phyloP scores from a whole-genome alignment of 75 land plant genomes.

The Selaginella tamariscina region DNA sequence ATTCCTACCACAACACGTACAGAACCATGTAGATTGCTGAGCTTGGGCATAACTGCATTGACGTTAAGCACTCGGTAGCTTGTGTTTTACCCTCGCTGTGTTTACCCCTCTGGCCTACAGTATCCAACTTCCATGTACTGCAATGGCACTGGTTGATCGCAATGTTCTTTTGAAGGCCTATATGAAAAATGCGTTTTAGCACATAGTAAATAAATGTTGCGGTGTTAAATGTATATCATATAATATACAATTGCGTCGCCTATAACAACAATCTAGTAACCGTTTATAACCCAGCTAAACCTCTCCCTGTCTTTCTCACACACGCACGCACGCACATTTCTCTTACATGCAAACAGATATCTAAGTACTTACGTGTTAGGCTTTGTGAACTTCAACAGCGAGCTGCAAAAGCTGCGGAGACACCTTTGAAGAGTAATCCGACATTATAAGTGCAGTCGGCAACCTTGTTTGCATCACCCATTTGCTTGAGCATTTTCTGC shows the following conservation, averaged over 20 bases:
- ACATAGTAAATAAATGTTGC: no score
- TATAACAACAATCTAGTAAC: neutral
- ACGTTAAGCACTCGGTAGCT: slow-evolving; percentile 51
- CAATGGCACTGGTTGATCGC: slow-evolving; percentile 18
- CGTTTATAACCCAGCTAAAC: neutral
- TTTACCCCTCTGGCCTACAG: slow-evolving; percentile 14
- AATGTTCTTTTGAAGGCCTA: slow-evolving; percentile 7
- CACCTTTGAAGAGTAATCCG: slow-evolving; percentile 16
- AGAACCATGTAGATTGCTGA: slow-evolving; percentile 48
- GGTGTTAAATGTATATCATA: neutral
- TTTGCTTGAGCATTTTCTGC: slow-evolving; percentile 10
- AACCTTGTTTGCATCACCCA: neutral
- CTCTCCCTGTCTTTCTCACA: no score
- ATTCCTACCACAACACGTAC: slow-evolving; percentile 52
- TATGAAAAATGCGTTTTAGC: neutral
- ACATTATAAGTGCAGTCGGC: slow-evolving; percentile 1
- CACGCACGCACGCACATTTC: no score
- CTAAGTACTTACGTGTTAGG: slow-evolving; percentile 15
- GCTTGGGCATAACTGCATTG: slow-evolving; percentile 31
- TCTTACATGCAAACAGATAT: neutral
- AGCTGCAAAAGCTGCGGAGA: slow-evolving; percentile 19
- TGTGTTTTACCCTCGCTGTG: slow-evolving; percentile 29
- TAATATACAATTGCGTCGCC: slow-evolving; percentile 4
- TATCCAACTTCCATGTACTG: slow-evolving; percentile 17
- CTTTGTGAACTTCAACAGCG: slow-evolving; percentile 8